Percentiles rank a stretch among this genome's conserved stretches.
phyloP scores from a whole-genome alignment of 2,329 filamentous ascomycete genomes.

The Cladophialophora psammophila region DNA sequence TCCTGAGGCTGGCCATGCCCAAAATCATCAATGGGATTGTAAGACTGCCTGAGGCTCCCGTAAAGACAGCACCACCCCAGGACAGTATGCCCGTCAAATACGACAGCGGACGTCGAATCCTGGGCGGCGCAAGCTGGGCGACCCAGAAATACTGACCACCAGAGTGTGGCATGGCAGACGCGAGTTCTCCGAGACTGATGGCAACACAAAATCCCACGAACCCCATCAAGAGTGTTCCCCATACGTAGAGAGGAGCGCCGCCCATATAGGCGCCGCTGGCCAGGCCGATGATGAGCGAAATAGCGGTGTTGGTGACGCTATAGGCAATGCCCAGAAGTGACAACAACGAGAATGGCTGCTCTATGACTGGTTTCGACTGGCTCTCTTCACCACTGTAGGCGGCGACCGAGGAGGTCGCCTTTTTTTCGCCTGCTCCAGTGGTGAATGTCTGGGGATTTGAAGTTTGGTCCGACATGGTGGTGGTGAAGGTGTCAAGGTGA shows the following conservation, averaged over 20 bases:
- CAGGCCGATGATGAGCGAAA: slow-evolving; percentile 6
- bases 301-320: slow-evolving; percentile 10
- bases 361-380: slow-evolving; percentile 7
- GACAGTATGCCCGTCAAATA: slow-evolving; percentile 62
- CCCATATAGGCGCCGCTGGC: slow-evolving; percentile 11
- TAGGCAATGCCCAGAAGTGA: slow-evolving; percentile 11
- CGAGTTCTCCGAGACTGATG: slow-evolving; percentile 58
- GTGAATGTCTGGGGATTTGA: not conserved
- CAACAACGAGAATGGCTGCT: slow-evolving; percentile 14
- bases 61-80: slow-evolving; percentile 63
- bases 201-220: slow-evolving; percentile 59
- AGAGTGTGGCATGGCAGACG: slow-evolving; percentile 59
- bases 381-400: slow-evolving; percentile 4
- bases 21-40: slow-evolving; percentile 29
- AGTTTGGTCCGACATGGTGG: slow-evolving; percentile 9
- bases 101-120: slow-evolving; percentile 54
- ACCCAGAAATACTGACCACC: slow-evolving; percentile 47
- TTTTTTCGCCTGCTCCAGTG: slow-evolving; percentile 8
- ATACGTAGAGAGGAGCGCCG: slow-evolving; percentile 7
- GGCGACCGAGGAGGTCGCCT: not conserved
- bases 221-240: slow-evolving; percentile 36
- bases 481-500: slow-evolving; percentile 1
- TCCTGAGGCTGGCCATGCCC: slow-evolving; percentile 25
- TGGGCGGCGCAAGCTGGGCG: slow-evolving; percentile 51
- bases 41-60: slow-evolving; percentile 48